Evolutionary conservation across 1,284 basidiomycete genomes (phyloP), one percentile per base, ranked within the genome.

Genomic region (Papiliotrema terrestris): DNA sequence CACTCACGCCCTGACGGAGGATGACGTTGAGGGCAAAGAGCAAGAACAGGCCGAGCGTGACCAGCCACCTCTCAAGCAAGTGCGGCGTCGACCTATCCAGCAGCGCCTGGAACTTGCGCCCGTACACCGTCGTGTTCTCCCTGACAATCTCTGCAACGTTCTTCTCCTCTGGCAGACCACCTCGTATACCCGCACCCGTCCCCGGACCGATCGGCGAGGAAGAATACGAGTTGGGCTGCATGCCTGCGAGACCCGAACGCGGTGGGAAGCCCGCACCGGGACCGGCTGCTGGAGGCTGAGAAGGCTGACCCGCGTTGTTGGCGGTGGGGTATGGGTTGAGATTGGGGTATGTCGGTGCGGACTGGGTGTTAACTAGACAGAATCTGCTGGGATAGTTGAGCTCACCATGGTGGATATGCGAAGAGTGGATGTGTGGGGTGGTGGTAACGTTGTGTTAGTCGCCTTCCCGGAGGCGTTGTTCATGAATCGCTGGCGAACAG

Each of bases 41-140:
- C 39, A 81, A 67, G 52, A 96, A 78, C 25, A 97, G 69, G 2
- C 80, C 88, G 2, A 81, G 80, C 5, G 91, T 92, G 20, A 82
- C 83, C n/a, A 88, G 71, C 96, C 96, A 99, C 61, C 96, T 84
- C 68, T 95, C 84, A 20, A 91, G 74, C 25, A 87, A 83, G 73
- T 93, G 86, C 0, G 96, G 96, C 2, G 95, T 97, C 76, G 89
- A 87, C 48, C 87, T 83, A 80, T 99, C 96, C 38, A 98, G 82
- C 26, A 85, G 77, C 67, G 86, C 85, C 76, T 96, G 93, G 73
- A 91, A 77, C 52, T 66, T 65, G 56, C 75, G 61, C 14, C 68
- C 67, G 55, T 71, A 76, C 26, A 73, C 65, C 57, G 68, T 73
- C 14, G 73, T 71, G 59, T 71, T 72, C 49, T 77, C 74, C 55